Conservation (phyloP, 306 rosid genomes). For the Glycine soja region DNA sequence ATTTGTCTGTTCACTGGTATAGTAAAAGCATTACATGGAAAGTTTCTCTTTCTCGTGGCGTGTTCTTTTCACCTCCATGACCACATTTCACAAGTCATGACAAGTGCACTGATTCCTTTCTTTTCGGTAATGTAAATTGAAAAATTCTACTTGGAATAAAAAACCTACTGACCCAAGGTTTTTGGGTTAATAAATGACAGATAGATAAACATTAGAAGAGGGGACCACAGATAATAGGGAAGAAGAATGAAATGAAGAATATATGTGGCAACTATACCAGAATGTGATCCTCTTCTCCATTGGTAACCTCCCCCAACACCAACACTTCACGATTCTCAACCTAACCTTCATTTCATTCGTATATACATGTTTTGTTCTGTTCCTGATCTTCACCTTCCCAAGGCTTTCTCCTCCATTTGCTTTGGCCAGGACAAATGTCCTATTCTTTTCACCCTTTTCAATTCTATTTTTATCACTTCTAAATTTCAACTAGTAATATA, state of each 20-base stretch:
- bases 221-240: constrained; percentile 35
- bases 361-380: not conserved
- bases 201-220: not conserved
- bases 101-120: constrained; percentile 33
- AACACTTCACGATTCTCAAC: constrained; percentile 8
- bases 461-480: not conserved
- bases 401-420: not conserved
- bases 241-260: not conserved
- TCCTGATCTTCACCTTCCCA: constrained; percentile 33
- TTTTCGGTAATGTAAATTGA: constrained; percentile 14
- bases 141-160: constrained; percentile 9
- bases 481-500: not conserved
- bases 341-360: not conserved
- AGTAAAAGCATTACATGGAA: not conserved
- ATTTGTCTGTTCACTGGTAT: not conserved
- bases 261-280: constrained; percentile 35
- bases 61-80: not conserved
- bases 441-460: constrained; percentile 12
- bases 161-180: not conserved
- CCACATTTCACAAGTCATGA: constrained; percentile 19
- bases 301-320: constrained; percentile 26
- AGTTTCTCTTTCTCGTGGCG: not conserved
- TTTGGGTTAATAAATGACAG: constrained; percentile 22
- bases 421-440: not conserved
- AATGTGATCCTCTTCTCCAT: not conserved